Evolutionary conservation across 805 yeast species (phyloP), one percentile per base, ranked within the genome.

Genomic region (Sungouiella thailandica): DNA sequence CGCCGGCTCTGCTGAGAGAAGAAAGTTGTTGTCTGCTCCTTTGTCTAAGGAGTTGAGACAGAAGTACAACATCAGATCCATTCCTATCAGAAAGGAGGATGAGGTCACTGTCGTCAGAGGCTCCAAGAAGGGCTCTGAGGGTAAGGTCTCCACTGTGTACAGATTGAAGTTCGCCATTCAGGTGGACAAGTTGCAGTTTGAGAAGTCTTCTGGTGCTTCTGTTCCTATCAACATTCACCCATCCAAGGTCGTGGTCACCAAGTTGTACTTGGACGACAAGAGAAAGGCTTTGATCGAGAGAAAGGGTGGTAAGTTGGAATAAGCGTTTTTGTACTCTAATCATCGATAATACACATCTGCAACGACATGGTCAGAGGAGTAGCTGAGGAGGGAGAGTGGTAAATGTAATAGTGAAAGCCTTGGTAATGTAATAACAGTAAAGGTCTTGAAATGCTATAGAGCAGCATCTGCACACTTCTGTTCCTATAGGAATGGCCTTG

Each of bases 81-180:
- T 93, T 53, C 98, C 98, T 70, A 81, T 93, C 78, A 93, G 97
- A 83, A 83, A 84, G 74, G 94, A 89, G 59, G 98, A 93, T 70
- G 87, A 84, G 72, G 95, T 93, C 58, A 71, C 77, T 59, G 93
- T 93, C 64, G 90, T 83, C 69, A 90, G 98, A 76, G 98, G 98
- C 67, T 85, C 97, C 65, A 85, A 86, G 84, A 93, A 93, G 80
- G 98, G 97, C 70, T 88, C 90, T 60, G 98, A 90, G 79, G 98
- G 98, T 74, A 86, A 88, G 76, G 79, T 93, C 70, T 76, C 93
- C 55, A 83, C 95, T 52, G 97, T 90, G 57, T 93, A 93, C 96
- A 90, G 98, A 84, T 84, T 93, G 75, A 93, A 93, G 74, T 93
- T 76, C 68, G 80, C 95, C 58, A 78, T 93, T 57, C 97, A 90